Base-by-base conservation (phyloP, 352 stramenopile genomes). In the Pythium guiyangense region DNA sequence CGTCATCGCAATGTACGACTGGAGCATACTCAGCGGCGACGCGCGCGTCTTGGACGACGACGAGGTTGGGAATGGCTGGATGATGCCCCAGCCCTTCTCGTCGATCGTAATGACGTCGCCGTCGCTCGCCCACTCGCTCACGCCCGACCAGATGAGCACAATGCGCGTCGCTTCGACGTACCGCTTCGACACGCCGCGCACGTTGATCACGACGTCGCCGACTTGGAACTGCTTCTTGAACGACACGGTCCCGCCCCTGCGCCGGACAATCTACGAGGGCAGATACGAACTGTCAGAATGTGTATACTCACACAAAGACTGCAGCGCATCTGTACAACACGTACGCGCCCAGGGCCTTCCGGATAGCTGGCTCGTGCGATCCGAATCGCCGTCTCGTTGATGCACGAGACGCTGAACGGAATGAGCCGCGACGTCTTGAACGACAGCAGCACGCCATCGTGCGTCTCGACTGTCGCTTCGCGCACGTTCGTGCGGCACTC, bases 1-100 rank as follows among this genome's bases (percentile, higher is more conserved):
- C 10, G 39, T 62, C 47, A 62, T 51, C n/a, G 31, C 42, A 40
- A 56, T 51, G 37, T 49, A 62, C 27, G 55, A 54, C 45, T 62
- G 55, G 10, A 62, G 2, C 25, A 62, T 18, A 44, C 55, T 51
- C 40, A 62, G 18, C 14, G 55, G 55, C 0, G 47, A 45, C 25
- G 47, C 20, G 31, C 31, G 2, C 5, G 31, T 10, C 9, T 4
- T 29, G 14, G 6, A 3, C 39, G 18, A 18, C 26, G 22, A 22
- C 22, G 22, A 42, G 4, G 34, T 12, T 4, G 52, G n/a, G 11
- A 42, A 57, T 20, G 55, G 55, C 25, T 55, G 35, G 29, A 62
- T 55, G 18, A 55, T 31, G 0, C 26, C 37, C 56, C 56, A 62
- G 22, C 56, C 56, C 49, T 60, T 62, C 42, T 62, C 48, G 9